phyloP scores from a whole-genome alignment of 2,329 filamentous ascomycete genomes.

The Zasmidium angulare region DNA sequence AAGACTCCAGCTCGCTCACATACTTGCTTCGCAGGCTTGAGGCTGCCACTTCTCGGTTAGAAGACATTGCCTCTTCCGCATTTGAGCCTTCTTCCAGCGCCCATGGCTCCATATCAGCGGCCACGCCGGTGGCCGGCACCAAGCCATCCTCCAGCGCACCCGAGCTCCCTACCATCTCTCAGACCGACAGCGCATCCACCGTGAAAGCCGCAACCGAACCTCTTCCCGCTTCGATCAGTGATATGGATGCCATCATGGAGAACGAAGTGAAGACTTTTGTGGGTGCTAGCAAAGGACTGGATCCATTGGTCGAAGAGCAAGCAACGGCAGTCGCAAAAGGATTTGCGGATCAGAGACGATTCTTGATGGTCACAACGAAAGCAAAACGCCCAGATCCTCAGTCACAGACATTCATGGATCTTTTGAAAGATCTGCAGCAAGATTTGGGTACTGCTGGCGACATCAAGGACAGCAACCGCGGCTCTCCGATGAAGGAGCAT shows the following conservation, averaged over 20 bases:
- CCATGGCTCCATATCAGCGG: constrained; percentile 20
- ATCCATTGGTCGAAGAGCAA: constrained; percentile 66
- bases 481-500: constrained; percentile 73
- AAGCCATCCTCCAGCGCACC: constrained; percentile 36
- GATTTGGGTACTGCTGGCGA: constrained; percentile 76
- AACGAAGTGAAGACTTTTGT: constrained; percentile 75
- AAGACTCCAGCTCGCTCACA: constrained; percentile 48
- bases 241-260: constrained; percentile 79
- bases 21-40: constrained; percentile 70
- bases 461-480: constrained; percentile 78
- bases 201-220: constrained; percentile 42
- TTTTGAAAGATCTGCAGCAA: constrained; percentile 84
- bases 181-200: constrained; percentile 22
- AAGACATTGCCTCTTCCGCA: constrained; percentile 86
- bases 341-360: constrained; percentile 82
- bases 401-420: constrained; percentile 67
- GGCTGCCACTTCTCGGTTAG: constrained; percentile 90
- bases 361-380: constrained; percentile 83
- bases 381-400: constrained; percentile 86
- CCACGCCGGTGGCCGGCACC: constrained; percentile 13
- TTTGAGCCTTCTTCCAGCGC: constrained; percentile 47
- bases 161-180: constrained; percentile 23
- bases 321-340: constrained; percentile 62
- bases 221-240: constrained; percentile 75
- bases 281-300: constrained; percentile 73